Evolutionary conservation across 2,329 filamentous ascomycete species (phyloP).

Genomic region (Akanthomyces lecanii): DNA sequence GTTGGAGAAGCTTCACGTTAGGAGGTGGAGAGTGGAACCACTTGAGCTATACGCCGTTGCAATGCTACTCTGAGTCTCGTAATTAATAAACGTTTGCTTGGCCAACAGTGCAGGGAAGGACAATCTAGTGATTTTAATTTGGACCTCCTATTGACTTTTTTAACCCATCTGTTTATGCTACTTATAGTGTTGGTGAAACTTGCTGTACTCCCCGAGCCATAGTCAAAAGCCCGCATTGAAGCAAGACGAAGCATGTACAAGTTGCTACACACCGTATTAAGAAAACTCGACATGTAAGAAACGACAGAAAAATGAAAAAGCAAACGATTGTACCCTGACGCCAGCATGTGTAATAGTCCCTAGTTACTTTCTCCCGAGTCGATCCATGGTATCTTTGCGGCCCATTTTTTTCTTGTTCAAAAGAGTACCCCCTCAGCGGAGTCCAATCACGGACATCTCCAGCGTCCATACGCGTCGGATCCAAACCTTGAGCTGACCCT

Average conservation of each 20-base stretch:
- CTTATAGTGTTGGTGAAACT: too few species aligned
- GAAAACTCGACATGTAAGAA: not conserved
- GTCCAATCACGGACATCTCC: conserved; percentile 92
- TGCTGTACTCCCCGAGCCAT: not conserved
- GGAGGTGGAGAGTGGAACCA: not conserved
- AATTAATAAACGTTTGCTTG: not conserved
- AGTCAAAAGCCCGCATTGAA: not conserved
- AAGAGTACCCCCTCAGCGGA: conserved; percentile 50
- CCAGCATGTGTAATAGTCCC: conserved; percentile 15
- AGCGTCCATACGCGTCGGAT: conserved; percentile 97
- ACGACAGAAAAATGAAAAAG: conserved; percentile 9
- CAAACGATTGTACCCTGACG: conserved; percentile 15
- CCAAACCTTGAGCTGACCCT: conserved; percentile 95
- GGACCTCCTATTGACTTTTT: not conserved
- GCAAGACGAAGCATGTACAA: conserved; percentile 1
- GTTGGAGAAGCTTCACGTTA: not conserved
- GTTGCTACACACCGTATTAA: not conserved
- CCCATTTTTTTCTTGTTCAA: not conserved
- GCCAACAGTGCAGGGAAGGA: not conserved
- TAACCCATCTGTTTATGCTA: not conserved
- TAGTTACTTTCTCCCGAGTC: not conserved
- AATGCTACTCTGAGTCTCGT: not conserved
- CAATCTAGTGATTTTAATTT: not conserved
- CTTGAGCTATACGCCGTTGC: too few species aligned
- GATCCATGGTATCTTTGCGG: conserved; percentile 12